Conservation (phyloP, 106 monocot species). For the Acorus calamus region DNA sequence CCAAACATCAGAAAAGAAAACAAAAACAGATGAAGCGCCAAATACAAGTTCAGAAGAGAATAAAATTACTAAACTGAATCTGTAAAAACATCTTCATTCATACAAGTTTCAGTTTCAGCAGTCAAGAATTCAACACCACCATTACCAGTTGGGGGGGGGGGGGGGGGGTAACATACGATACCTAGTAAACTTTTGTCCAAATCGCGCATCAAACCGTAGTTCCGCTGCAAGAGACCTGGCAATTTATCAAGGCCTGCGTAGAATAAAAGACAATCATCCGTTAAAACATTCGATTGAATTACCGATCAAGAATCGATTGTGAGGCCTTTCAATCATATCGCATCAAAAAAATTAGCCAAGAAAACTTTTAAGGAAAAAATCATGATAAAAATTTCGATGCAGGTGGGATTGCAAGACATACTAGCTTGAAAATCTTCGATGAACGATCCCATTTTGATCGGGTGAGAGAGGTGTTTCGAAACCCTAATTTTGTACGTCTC, state of each 20-base stretch:
- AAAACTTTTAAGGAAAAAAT: background rate
- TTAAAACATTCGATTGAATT: background rate
- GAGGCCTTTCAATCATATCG: background rate
- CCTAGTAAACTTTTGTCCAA: slow-evolving; percentile 65
- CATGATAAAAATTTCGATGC: background rate
- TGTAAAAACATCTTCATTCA: too few relatives aligned
- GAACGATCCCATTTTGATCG: slow-evolving; percentile 1
- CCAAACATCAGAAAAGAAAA: background rate
- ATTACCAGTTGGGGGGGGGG: too few relatives aligned
- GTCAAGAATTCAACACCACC: too few relatives aligned
- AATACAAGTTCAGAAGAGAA: too few relatives aligned
- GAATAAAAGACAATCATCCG: slow-evolving; percentile 4
- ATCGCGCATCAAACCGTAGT: slow-evolving; percentile 52
- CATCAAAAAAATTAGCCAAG: background rate
- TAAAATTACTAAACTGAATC: too few relatives aligned
- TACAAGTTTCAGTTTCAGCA: too few relatives aligned
- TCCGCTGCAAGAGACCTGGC: slow-evolving; percentile 55
- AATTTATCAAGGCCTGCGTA: slow-evolving; percentile 58
- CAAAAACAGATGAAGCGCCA: background rate
- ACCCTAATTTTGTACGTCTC: too few relatives aligned
- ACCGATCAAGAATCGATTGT: background rate
- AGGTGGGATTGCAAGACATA: background rate
- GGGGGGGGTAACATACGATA: slow-evolving; percentile 11
- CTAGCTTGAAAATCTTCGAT: slow-evolving; percentile 48
- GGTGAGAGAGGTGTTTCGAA: too few relatives aligned